phyloP scores from a whole-genome alignment of 2,329 filamentous ascomycete species.

The Cladophialophora exuberans region DNA sequence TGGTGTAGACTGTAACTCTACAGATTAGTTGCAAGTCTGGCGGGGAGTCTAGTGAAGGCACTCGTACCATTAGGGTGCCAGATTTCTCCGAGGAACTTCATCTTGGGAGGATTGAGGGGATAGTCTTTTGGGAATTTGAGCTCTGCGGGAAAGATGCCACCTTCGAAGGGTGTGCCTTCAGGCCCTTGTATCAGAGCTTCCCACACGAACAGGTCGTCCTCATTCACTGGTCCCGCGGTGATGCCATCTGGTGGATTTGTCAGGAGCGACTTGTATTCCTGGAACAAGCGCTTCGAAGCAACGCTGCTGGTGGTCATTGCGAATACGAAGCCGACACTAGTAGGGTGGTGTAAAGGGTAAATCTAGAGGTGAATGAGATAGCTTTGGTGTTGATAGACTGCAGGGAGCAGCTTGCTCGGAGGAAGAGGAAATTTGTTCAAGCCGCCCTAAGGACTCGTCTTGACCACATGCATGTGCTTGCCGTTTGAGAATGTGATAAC shows the following conservation, averaged over 20 bases:
- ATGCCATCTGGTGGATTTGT: conserved; percentile 97
- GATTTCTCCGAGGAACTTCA: conserved; percentile 92
- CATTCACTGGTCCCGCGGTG: conserved; percentile 86
- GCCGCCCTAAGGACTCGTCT: no score
- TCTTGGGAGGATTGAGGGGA: conserved; percentile 90
- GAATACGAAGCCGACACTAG: not conserved
- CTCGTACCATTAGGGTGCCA: conserved; percentile 90
- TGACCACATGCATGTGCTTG: no score
- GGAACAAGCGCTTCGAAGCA: conserved; percentile 78
- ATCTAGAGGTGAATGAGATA: not conserved
- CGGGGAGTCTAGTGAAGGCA: not conserved
- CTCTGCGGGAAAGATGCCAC: conserved; percentile 92
- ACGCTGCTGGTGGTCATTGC: conserved; percentile 55
- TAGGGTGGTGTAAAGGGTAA: not conserved
- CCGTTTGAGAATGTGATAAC: no score
- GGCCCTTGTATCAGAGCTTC: conserved; percentile 95
- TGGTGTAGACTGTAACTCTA: conserved; percentile 75
- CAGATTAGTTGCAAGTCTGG: not conserved
- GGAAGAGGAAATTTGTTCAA: no score
- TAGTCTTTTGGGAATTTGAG: conserved; percentile 96
- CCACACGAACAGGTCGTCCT: conserved; percentile 96
- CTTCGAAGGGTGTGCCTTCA: conserved; percentile 93
- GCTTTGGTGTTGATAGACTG: no score
- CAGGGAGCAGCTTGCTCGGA: not conserved
- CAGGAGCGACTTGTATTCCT: conserved; percentile 92